Evolutionary conservation across 768 basidiomycete species (phyloP).

Genomic region (Xerocomellus dryophilus): DNA sequence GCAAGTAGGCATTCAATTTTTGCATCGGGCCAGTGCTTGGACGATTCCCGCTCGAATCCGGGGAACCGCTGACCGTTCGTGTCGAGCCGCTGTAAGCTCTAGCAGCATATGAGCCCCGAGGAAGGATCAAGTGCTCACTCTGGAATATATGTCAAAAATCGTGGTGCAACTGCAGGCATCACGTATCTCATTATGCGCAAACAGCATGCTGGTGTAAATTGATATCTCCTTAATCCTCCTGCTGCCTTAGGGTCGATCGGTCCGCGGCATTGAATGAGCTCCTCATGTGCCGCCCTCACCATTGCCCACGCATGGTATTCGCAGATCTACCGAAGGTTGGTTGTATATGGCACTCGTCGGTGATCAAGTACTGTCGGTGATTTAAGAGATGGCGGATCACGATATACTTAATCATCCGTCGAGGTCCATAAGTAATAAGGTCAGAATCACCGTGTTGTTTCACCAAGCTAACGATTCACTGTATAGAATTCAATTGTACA

Average conservation of each 20-base stretch:
- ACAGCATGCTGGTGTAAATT: background rate
- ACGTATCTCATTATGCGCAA: background rate
- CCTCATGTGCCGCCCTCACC: background rate
- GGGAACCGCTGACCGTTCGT: background rate
- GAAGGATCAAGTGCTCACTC: background rate
- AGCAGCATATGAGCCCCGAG: background rate
- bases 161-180: background rate
- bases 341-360: background rate
- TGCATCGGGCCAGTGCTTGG: too few species aligned
- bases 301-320: background rate
- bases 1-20: background rate
- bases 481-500: conserved; percentile 5
- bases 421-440: background rate
- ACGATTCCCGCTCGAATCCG: background rate
- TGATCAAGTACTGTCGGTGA: too few species aligned
- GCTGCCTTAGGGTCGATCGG: background rate
- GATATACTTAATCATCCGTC: background rate
- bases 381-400: background rate
- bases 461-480: background rate
- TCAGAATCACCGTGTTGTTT: background rate
- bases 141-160: background rate
- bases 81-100: background rate
- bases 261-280: too few species aligned
- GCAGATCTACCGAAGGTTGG: background rate
- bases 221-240: background rate